phyloP scores from a whole-genome alignment of 1,284 basidiomycete species.

The Ceratobasidium sp. region DNA sequence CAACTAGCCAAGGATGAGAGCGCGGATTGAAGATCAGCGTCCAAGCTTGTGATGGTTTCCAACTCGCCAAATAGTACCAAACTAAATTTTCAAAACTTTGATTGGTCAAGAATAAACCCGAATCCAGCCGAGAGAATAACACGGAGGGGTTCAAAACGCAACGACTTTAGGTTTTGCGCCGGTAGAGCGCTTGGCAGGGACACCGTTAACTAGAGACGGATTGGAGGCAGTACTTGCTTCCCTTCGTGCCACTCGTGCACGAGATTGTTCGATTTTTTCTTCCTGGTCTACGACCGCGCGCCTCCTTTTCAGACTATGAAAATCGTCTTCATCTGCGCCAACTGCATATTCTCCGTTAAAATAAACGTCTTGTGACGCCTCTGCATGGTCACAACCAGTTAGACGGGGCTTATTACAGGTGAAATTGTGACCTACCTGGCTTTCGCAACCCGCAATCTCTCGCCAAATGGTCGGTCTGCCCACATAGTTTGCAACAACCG shows the following conservation, averaged over 20 bases:
- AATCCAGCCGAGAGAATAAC: slow-evolving; percentile 13
- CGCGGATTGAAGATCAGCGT: slow-evolving; percentile 10
- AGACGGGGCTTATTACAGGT: slow-evolving; percentile 8
- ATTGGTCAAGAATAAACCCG: slow-evolving; percentile 8
- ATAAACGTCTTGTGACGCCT: slow-evolving; percentile 57
- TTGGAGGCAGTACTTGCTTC: slow-evolving; percentile 7
- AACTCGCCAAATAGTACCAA: slow-evolving; percentile 26
- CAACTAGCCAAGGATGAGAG: neutral
- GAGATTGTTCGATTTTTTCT: slow-evolving; percentile 64
- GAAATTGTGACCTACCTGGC: slow-evolving; percentile 61
- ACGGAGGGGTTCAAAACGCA: slow-evolving; percentile 17
- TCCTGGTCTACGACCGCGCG: slow-evolving; percentile 71
- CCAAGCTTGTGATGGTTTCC: neutral
- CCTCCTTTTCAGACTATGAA: slow-evolving; percentile 81
- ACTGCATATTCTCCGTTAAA: slow-evolving; percentile 66
- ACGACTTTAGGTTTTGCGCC: slow-evolving; percentile 38
- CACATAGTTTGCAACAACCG: slow-evolving; percentile 90
- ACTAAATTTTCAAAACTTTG: slow-evolving; percentile 44
- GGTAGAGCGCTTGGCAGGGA: slow-evolving; percentile 15
- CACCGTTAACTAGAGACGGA: slow-evolving; percentile 31
- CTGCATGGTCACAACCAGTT: slow-evolving; percentile 46
- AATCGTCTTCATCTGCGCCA: slow-evolving; percentile 94
- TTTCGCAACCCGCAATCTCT: slow-evolving; percentile 81
- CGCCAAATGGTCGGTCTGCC: slow-evolving; percentile 86
- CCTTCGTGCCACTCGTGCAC: slow-evolving; percentile 13